Conservation (phyloP, 2,329 filamentous ascomycete species). For the Proliferodiscus dingleyae region DNA sequence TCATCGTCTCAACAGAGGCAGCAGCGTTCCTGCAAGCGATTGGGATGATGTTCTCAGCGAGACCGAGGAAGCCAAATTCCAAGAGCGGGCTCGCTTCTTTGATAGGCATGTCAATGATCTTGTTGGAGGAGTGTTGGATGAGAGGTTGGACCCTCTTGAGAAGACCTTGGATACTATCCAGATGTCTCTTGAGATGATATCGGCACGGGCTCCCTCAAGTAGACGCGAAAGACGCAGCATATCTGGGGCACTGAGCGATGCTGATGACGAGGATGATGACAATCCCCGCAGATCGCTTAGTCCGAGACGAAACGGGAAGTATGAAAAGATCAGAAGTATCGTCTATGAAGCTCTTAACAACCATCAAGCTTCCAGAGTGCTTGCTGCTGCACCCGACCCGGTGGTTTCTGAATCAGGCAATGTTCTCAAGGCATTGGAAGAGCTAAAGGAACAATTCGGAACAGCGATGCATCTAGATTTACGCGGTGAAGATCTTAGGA, state of each 20-base stretch:
- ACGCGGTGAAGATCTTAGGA: constrained; percentile 51
- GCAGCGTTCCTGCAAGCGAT: constrained; percentile 70
- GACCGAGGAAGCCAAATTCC: constrained; percentile 77
- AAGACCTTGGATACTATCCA: constrained; percentile 73
- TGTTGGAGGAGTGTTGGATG: constrained; percentile 71
- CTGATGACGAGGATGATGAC: constrained; percentile 92
- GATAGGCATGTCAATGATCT: constrained; percentile 85
- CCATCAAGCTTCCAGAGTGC: constrained; percentile 42
- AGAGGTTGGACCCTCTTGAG: constrained; percentile 76
- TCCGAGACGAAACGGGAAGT: constrained; percentile 69
- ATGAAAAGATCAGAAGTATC: constrained; percentile 74
- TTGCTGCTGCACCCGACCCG: constrained; percentile 23
- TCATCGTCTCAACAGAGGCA: constrained; percentile 57
- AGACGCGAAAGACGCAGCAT: constrained; percentile 58
- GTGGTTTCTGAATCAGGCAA: constrained; percentile 35
- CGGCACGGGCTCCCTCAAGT: constrained; percentile 50
- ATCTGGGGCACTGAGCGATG: constrained; percentile 74
- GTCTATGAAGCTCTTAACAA: constrained; percentile 68
- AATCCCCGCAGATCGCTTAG: constrained; percentile 68
- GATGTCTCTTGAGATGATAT: constrained; percentile 56
- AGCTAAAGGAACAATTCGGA: constrained; percentile 52
- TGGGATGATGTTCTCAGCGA: constrained; percentile 87
- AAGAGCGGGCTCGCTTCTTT: constrained; percentile 80
- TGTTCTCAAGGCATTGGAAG: constrained; percentile 63
- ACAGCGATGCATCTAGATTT: constrained; percentile 41